Percentiles rank a stretch among this genome's conserved stretches.
Evolutionary conservation across 257 asterid genomes (phyloP).

Genomic region (Hygrophila difformis): DNA sequence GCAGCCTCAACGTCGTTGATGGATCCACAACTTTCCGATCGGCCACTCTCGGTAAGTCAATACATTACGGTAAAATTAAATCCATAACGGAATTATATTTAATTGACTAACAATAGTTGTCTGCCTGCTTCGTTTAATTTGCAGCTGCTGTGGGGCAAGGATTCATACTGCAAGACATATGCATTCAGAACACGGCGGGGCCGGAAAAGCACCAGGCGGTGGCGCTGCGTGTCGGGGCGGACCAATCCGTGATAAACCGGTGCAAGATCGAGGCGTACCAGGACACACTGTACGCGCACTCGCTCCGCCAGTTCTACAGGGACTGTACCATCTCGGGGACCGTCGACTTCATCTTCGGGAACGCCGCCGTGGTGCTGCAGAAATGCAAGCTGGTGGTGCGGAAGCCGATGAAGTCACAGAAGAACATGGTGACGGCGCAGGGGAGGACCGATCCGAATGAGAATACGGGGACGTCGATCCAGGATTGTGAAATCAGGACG

Average conservation of each 20-base stretch:
- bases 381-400: slow-evolving; percentile 31
- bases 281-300: slow-evolving; percentile 47
- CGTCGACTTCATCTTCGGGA: slow-evolving; percentile 53
- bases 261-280: slow-evolving; percentile 45
- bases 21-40: slow-evolving; percentile 46
- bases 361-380: slow-evolving; percentile 50
- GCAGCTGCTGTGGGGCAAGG: slow-evolving; percentile 49
- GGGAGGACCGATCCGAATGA: slow-evolving; percentile 53
- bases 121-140: too few relatives aligned
- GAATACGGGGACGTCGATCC: slow-evolving; percentile 52
- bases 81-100: too few relatives aligned
- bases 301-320: slow-evolving; percentile 47
- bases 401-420: slow-evolving; percentile 28
- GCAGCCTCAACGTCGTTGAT: slow-evolving; percentile 32
- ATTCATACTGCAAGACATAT: slow-evolving; percentile 43
- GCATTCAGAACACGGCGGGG: slow-evolving; percentile 52
- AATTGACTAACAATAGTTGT: too few relatives aligned
- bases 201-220: slow-evolving; percentile 61
- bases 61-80: too few relatives aligned
- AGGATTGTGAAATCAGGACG: slow-evolving; percentile 27
- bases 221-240: slow-evolving; percentile 55
- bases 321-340: slow-evolving; percentile 40
- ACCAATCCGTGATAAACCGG: slow-evolving; percentile 40
- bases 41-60: slow-evolving; percentile 44
- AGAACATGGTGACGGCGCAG: slow-evolving; percentile 61